These are phyloP conservation scores for Suillus ampliporus DNA, from an alignment of 768 basidiomycete species.

Conservation along the genomic window DNA sequence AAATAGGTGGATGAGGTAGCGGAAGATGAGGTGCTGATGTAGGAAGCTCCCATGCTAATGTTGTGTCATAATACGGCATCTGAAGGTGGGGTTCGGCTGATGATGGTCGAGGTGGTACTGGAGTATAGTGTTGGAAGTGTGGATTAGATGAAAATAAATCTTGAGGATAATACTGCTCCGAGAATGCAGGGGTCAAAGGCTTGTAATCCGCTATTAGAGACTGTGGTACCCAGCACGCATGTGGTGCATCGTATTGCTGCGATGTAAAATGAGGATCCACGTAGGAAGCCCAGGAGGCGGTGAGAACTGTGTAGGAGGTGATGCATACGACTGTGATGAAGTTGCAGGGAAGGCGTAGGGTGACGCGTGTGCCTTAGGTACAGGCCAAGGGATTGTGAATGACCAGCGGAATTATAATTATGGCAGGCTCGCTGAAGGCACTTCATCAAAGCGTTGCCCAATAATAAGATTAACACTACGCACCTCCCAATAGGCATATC, in stretches of 20 bases:
- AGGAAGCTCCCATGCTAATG: slow-evolving; percentile 44
- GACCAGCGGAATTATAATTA: slow-evolving; percentile 65
- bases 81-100: slow-evolving; percentile 51
- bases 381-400: slow-evolving; percentile 68
- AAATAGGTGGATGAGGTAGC: slow-evolving; percentile 34
- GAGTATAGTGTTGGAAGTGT: slow-evolving; percentile 38
- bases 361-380: slow-evolving; percentile 46
- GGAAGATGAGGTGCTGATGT: slow-evolving; percentile 32
- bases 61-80: slow-evolving; percentile 36
- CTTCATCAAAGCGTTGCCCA: slow-evolving; percentile 17
- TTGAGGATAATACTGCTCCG: slow-evolving; percentile 2
- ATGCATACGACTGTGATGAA: slow-evolving; percentile 25
- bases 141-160: slow-evolving; percentile 5
- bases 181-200: not conserved
- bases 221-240: slow-evolving; percentile 1
- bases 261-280: slow-evolving; percentile 4
- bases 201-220: not conserved
- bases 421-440: slow-evolving; percentile 66
- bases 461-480: slow-evolving; percentile 24
- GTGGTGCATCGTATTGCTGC: not conserved
- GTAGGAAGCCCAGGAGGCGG: slow-evolving; percentile 27
- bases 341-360: slow-evolving; percentile 20
- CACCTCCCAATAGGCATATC: slow-evolving; percentile 74
- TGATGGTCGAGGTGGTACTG: slow-evolving; percentile 52
- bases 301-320: slow-evolving; percentile 22